Evolutionary conservation across 441 rosid genomes (phyloP), one percentile per base, ranked within the genome.

Genomic region (Euphorbia schlechtendalii): DNA sequence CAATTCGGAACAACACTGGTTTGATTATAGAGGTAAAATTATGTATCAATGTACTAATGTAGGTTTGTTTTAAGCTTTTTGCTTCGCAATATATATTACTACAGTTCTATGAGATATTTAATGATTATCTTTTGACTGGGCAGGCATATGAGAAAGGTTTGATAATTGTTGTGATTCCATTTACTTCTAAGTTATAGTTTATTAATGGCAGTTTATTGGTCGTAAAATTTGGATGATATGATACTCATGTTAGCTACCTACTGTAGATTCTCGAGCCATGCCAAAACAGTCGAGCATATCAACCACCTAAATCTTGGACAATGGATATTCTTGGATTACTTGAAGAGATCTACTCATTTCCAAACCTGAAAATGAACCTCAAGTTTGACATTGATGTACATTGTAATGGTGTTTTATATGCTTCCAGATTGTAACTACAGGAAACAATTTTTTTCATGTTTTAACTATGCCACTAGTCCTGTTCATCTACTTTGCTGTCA

Each of bases 281-380:
- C 75, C 96, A 81, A 77, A n/a, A n/a, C n/a, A n/a, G n/a, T 92
- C 76, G 72, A 95, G 99, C 99, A 17, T 95, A 95, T 83, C 95
- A 82, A 65, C 99, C 99, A 64, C 99, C 99, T 51, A 95, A 95
- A 78, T 98, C 99, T 25, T 95, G 99, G 99, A 95, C 99, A n/a
- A 92, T 92, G 97, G 97, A 90, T 34, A 95, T 95, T 73, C 98
- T 95, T 63, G 93, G 98, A 68, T 80, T 95, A 67, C 90, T 95
- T 34, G n/a, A n/a, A n/a, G n/a, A n/a, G n/a, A n/a, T n/a, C n/a
- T n/a, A n/a, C n/a, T n/a, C 90, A 69, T 85, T 95, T 96, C 99
- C 97, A 15, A 95, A 95, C 81, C 82, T 95, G 70, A 95, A n/a
- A n/a, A n/a, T n/a, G 99, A 95, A 95, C 73, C 90, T 95, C 57